phyloP scores from a whole-genome alignment of 2,329 filamentous ascomycete species.

The Phialophora macrospora region DNA sequence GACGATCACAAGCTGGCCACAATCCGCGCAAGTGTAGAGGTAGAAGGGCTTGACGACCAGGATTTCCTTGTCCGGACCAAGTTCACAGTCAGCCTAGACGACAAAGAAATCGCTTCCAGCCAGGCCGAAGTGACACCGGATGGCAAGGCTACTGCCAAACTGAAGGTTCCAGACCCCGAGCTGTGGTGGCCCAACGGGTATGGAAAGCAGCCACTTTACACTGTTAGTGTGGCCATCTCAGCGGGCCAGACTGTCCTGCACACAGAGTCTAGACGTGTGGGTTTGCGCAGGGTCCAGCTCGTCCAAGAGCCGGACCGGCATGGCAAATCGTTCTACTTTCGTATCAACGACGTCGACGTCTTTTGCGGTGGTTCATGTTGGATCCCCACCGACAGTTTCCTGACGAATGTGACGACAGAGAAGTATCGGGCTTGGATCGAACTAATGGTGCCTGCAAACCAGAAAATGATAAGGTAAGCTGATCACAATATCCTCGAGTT shows the following conservation, averaged over 20 bases:
- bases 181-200: constrained; percentile 67
- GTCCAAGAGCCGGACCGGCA: constrained; percentile 53
- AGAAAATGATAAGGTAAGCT: constrained; percentile 60
- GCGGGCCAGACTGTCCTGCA: constrained; percentile 49
- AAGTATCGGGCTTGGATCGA: constrained; percentile 65
- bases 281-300: constrained; percentile 58
- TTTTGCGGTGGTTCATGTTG: constrained; percentile 72
- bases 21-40: constrained; percentile 47
- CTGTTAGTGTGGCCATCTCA: constrained; percentile 53
- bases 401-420: constrained; percentile 59
- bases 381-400: constrained; percentile 68
- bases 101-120: constrained; percentile 48
- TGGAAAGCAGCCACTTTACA: constrained; percentile 63
- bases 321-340: constrained; percentile 68
- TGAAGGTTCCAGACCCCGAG: constrained; percentile 54
- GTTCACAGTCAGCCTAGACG: constrained; percentile 45
- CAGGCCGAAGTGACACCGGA: constrained; percentile 50
- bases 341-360: constrained; percentile 68
- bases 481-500: constrained; percentile 7
- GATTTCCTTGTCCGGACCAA: constrained; percentile 36
- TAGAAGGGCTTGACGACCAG: constrained; percentile 42
- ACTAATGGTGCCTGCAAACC: constrained; percentile 64
- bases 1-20: constrained; percentile 49
- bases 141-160: constrained; percentile 42
- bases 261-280: constrained; percentile 55